These are phyloP conservation scores for Tympanopsis confertula DNA, from an alignment of 2,329 filamentous ascomycete genomes.

Conservation along the genomic window DNA sequence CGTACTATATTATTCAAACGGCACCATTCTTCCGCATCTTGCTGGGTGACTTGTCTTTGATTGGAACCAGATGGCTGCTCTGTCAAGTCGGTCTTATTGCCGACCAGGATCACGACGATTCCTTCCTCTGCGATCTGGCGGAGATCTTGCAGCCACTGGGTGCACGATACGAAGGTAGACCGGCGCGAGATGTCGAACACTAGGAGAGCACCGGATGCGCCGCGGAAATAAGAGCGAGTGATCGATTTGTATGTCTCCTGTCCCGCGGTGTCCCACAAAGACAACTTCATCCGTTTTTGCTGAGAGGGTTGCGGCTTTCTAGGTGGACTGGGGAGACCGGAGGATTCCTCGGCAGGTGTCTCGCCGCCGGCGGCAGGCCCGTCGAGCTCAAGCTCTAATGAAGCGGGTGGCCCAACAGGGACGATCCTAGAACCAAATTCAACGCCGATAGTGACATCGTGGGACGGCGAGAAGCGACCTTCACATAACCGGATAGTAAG, in stretches of 20 bases:
- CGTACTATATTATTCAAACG: constrained; percentile 72
- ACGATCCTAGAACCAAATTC: constrained; percentile 60
- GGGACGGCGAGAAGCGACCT: constrained; percentile 55
- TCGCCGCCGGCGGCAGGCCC: too few species aligned
- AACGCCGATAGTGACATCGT: constrained; percentile 62
- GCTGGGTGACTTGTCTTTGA: constrained; percentile 65
- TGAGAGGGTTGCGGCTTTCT: constrained; percentile 14
- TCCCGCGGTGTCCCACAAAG: constrained; percentile 89
- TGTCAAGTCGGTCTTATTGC: constrained; percentile 85
- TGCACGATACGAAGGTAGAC: constrained; percentile 76
- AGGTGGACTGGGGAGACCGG: constrained; percentile 1
- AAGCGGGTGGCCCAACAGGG: constrained; percentile 51
- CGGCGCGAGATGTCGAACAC: constrained; percentile 90
- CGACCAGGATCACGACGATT: constrained; percentile 87
- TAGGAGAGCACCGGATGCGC: constrained; percentile 59
- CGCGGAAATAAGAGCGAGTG: constrained; percentile 85
- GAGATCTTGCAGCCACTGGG: constrained; percentile 87
- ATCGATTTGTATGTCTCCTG: constrained; percentile 98
- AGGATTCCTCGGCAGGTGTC: constrained; percentile 54
- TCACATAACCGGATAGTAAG: constrained; percentile 60
- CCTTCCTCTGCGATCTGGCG: constrained; percentile 90
- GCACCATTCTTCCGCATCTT: constrained; percentile 88
- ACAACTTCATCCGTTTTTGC: constrained; percentile 81
- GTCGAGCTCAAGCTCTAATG: constrained; percentile 13
- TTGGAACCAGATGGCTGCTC: constrained; percentile 34